A percentile compares a stretch with the other conserved stretches of the same genome.
phyloP scores from a whole-genome alignment of 73 alveolate species.

The Blepharisma japonicum region DNA sequence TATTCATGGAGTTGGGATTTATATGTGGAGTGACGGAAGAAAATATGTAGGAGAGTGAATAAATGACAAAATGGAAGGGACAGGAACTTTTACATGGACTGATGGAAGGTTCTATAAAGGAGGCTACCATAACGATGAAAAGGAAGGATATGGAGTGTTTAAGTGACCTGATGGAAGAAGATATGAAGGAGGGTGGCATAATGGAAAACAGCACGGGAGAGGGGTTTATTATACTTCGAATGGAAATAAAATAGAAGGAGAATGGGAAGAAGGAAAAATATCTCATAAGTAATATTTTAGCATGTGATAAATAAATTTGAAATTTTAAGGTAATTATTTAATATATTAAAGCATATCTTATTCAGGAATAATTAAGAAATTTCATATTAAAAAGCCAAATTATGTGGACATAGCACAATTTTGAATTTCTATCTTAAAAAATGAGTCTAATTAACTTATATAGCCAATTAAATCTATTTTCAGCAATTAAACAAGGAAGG shows the following conservation, averaged over 20 bases:
- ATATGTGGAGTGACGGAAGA: constrained; percentile 62
- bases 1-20: constrained; percentile 67
- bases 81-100: constrained; percentile 59
- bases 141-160: constrained; percentile 17
- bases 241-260: constrained; percentile 43
- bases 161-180: constrained; percentile 13
- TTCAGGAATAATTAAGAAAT: no score
- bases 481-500: no score
- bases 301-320: no score
- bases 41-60: constrained; percentile 60
- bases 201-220: constrained; percentile 47
- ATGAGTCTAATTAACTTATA: no score
- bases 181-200: constrained; percentile 41
- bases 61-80: constrained; percentile 64
- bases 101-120: constrained; percentile 66
- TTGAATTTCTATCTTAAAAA: no score
- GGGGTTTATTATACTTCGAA: constrained; percentile 41
- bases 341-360: no score
- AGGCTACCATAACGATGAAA: background rate
- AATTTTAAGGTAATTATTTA: no score
- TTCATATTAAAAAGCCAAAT: no score
- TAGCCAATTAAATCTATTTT: no score
- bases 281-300: background rate
- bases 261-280: constrained; percentile 48
- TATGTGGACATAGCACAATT: no score